Conservation (phyloP, 306 rosid species). For the Astragalus glycyphyllos region DNA sequence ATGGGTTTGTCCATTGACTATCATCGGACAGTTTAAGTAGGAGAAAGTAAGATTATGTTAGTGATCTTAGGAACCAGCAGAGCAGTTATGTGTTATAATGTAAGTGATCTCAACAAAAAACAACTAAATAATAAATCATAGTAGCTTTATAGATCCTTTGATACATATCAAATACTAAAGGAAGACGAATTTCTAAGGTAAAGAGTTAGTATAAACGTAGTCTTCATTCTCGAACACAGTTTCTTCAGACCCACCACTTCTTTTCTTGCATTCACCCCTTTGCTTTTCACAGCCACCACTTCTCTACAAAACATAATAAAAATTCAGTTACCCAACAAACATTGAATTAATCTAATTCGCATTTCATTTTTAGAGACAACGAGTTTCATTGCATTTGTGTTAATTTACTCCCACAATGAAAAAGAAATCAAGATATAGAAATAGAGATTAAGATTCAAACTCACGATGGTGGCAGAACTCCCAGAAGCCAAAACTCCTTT, state of each 20-base stretch:
- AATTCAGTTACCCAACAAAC: background rate
- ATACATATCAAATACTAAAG: background rate
- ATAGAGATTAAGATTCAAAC: conserved; percentile 31
- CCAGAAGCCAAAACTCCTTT: conserved; percentile 46
- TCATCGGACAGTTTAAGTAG: too few species aligned
- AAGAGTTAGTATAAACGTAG: conserved; percentile 67
- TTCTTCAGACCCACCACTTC: conserved; percentile 44
- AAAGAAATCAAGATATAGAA: conserved; percentile 24
- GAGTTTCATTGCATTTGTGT: background rate
- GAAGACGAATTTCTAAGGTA: conserved; percentile 46
- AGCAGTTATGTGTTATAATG: background rate
- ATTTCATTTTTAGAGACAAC: background rate
- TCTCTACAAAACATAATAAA: conserved; percentile 53
- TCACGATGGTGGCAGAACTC: conserved; percentile 46
- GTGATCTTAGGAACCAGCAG: background rate
- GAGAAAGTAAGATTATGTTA: too few species aligned
- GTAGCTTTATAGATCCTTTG: background rate
- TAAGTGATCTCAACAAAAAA: background rate
- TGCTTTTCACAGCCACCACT: conserved; percentile 47
- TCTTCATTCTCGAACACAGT: conserved; percentile 63
- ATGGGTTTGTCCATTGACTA: too few species aligned
- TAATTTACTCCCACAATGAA: background rate
- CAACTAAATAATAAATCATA: background rate
- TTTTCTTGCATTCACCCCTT: conserved; percentile 47
- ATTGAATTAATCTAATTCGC: conserved; percentile 15